A percentile compares a stretch with the other conserved stretches of the same genome.
Evolutionary conservation across 495 filamentous ascomycete genomes (phyloP).

Genomic region (Immersiella caudata): DNA sequence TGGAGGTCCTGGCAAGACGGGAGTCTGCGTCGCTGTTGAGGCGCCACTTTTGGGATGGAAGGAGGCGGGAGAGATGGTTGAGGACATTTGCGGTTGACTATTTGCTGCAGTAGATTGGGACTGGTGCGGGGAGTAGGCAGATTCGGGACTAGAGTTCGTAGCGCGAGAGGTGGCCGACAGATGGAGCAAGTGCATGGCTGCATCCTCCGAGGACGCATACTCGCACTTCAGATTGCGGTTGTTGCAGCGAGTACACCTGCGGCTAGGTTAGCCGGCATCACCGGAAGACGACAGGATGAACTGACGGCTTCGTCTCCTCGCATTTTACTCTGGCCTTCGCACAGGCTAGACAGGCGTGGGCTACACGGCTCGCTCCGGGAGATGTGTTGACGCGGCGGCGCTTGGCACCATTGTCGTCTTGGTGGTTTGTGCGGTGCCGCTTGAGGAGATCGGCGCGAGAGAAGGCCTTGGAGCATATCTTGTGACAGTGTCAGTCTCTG

Average conservation of each 20-base stretch:
- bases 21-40: neutral
- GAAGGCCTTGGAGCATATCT: slow-evolving; percentile 58
- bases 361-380: slow-evolving; percentile 54
- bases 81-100: neutral
- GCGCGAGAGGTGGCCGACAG: slow-evolving; percentile 34
- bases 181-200: slow-evolving; percentile 40
- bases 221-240: slow-evolving; percentile 51
- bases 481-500: slow-evolving; percentile 23
- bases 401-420: slow-evolving; percentile 46
- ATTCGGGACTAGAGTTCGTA: slow-evolving; percentile 19
- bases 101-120: neutral
- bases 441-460: slow-evolving; percentile 58
- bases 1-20: slow-evolving; percentile 15
- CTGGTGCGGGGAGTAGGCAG: slow-evolving; percentile 10
- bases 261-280: slow-evolving; percentile 20
- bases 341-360: slow-evolving; percentile 57
- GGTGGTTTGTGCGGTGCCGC: slow-evolving; percentile 57
- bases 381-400: slow-evolving; percentile 49
- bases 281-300: slow-evolving; percentile 2
- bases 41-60: neutral
- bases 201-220: slow-evolving; percentile 45
- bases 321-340: slow-evolving; percentile 59
- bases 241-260: slow-evolving; percentile 51
- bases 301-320: slow-evolving; percentile 49
- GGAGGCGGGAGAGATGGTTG: slow-evolving; percentile 10